Conservation (phyloP, 169 alveolate species). For the Plasmodium billcollinsi region DNA sequence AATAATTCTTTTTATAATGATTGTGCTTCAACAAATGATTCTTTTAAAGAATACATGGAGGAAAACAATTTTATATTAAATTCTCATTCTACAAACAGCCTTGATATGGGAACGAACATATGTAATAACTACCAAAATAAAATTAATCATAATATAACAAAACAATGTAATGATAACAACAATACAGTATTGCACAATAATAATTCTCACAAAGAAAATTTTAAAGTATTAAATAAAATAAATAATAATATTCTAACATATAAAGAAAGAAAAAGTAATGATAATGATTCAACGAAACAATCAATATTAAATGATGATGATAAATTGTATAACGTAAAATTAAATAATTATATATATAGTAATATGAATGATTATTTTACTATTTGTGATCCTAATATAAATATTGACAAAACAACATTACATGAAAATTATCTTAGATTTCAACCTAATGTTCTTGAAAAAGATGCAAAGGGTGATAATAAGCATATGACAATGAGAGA, state of each 20-base stretch:
- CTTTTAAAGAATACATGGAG: too few species aligned
- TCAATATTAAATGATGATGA: conserved; percentile 4
- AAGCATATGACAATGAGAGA: conserved; percentile 8
- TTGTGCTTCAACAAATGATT: too few species aligned
- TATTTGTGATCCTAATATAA: neutral
- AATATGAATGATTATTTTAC: conserved; percentile 5
- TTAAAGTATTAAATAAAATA: neutral
- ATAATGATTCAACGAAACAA: conserved; percentile 11
- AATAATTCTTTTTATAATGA: neutral
- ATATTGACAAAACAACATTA: neutral
- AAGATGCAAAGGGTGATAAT: neutral
- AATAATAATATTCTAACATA: neutral
- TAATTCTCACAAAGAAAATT: neutral
- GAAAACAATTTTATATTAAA: too few species aligned
- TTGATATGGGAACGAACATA: too few species aligned
- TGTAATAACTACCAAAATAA: neutral
- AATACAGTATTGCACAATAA: conserved; percentile 16
- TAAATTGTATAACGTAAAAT: neutral
- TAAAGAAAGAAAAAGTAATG: conserved; percentile 2
- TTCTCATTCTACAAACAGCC: too few species aligned
- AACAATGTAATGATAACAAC: neutral
- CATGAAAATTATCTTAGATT: conserved; percentile 6
- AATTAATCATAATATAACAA: neutral
- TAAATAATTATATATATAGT: conserved; percentile 8
- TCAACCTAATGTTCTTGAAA: conserved; percentile 4